Evolutionary conservation across 176 grass and related monocot genomes (phyloP).

Genomic region (Oryza punctata): DNA sequence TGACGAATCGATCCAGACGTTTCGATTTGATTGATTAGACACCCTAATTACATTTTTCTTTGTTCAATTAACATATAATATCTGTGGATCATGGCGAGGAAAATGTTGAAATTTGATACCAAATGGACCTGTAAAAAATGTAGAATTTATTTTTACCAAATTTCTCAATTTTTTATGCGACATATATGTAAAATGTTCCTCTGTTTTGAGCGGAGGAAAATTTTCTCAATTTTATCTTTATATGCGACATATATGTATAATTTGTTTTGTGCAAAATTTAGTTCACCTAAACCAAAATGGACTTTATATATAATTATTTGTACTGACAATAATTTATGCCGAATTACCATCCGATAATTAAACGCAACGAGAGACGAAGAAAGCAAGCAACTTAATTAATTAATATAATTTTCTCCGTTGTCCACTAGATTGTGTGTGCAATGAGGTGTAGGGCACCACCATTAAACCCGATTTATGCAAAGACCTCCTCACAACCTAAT

Average conservation of each 20-base stretch:
- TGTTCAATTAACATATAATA: neutral
- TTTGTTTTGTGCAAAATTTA: too few relatives aligned
- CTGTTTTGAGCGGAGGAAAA: too few relatives aligned
- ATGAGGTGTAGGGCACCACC: neutral
- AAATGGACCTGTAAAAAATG: too few relatives aligned
- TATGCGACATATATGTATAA: too few relatives aligned
- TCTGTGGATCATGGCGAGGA: neutral
- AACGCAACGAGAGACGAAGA: neutral
- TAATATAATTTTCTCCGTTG: neutral
- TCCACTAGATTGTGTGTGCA: neutral
- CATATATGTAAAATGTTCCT: too few relatives aligned
- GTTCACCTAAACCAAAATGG: too few relatives aligned
- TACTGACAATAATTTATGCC: too few relatives aligned
- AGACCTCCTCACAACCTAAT: slow-evolving; percentile 1
- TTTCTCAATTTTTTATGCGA: too few relatives aligned
- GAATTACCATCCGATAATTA: too few relatives aligned
- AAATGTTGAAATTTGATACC: neutral
- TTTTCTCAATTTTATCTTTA: too few relatives aligned
- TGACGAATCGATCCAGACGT: slow-evolving; percentile 20
- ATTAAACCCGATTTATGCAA: neutral
- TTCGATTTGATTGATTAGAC: slow-evolving; percentile 28
- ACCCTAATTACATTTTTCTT: neutral
- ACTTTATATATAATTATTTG: too few relatives aligned
- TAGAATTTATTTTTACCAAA: too few relatives aligned
- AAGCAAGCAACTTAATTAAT: neutral